phyloP scores from a whole-genome alignment of 2,329 filamentous ascomycete species.

The Fulvia fulva region DNA sequence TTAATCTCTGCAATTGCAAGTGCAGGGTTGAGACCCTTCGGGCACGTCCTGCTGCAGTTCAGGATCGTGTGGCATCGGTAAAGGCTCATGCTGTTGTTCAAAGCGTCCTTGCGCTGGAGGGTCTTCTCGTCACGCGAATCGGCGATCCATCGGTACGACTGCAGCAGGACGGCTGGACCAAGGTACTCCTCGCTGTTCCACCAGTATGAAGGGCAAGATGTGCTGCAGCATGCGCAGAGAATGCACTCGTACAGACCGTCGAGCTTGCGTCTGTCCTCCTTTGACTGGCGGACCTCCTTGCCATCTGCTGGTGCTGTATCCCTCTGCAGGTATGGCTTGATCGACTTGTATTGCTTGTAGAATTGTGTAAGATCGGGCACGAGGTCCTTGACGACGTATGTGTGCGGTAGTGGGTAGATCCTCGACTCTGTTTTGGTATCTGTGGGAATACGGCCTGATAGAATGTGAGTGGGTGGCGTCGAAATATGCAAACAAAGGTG shows the following conservation, averaged over 20 bases:
- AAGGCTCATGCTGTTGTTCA: conserved; percentile 98
- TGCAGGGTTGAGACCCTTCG: conserved; percentile 96
- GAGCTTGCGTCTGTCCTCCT: conserved; percentile 90
- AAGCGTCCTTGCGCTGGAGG: conserved; percentile 78
- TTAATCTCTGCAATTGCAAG: conserved; percentile 96
- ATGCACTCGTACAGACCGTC: conserved; percentile 99
- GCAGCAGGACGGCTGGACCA: conserved; percentile 89
- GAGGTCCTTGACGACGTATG: conserved; percentile 98
- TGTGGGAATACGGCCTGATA: conserved; percentile 84
- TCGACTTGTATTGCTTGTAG: conserved; percentile 99
- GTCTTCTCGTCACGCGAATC: conserved; percentile 92
- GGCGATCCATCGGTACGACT: conserved; percentile 96
- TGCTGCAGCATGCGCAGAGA: conserved; percentile 98
- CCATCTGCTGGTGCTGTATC: conserved; percentile 80
- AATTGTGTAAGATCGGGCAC: conserved; percentile 97
- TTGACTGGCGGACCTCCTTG: conserved; percentile 85
- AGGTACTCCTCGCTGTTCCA: conserved; percentile 99
- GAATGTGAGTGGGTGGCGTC: conserved; percentile 13
- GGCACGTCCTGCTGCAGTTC: conserved; percentile 96
- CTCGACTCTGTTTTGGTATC: conserved; percentile 77
- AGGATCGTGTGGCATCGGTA: conserved; percentile 99
- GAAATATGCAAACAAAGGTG: background rate
- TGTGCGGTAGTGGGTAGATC: conserved; percentile 97
- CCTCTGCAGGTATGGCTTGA: conserved; percentile 96
- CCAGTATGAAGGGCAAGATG: conserved; percentile 99